phyloP scores from a whole-genome alignment of 2,329 filamentous ascomycete genomes.

The Talaromyces piceae region DNA sequence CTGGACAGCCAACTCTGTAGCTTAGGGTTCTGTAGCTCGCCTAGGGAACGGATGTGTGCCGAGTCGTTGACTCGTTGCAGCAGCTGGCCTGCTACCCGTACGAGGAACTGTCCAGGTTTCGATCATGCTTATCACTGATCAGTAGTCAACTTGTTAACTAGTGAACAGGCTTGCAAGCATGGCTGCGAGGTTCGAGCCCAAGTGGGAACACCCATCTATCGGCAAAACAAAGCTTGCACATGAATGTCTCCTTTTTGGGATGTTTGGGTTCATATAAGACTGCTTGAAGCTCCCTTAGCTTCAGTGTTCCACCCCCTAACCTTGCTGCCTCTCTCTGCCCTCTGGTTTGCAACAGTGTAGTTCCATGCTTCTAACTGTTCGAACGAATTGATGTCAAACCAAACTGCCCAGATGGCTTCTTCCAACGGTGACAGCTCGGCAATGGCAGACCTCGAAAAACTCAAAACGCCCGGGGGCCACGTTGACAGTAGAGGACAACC shows the following conservation, averaged over 20 bases:
- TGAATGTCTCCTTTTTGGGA: not conserved
- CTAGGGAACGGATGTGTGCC: not conserved
- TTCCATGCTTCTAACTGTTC: not conserved
- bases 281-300: not conserved
- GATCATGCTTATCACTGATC: not conserved
- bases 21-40: not conserved
- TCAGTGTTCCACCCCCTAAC: not conserved
- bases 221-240: not conserved
- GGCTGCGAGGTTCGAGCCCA: too few relatives aligned
- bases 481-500: slow-evolving; percentile 12
- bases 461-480: slow-evolving; percentile 2
- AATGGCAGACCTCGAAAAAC: not conserved
- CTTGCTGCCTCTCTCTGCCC: not conserved
- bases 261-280: not conserved
- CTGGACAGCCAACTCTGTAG: not conserved
- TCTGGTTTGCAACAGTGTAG: not conserved
- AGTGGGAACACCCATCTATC: not conserved
- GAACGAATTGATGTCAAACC: not conserved
- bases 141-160: too few relatives aligned
- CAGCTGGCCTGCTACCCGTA: too few relatives aligned
- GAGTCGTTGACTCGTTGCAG: too few relatives aligned
- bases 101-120: too few relatives aligned
- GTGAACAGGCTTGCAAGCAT: too few relatives aligned
- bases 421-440: not conserved
- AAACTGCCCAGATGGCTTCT: not conserved